Percentiles rank a stretch among this genome's conserved stretches.
phyloP scores from a whole-genome alignment of 176 grass and related monocot species.

The Echinochloa phyllopogon region DNA sequence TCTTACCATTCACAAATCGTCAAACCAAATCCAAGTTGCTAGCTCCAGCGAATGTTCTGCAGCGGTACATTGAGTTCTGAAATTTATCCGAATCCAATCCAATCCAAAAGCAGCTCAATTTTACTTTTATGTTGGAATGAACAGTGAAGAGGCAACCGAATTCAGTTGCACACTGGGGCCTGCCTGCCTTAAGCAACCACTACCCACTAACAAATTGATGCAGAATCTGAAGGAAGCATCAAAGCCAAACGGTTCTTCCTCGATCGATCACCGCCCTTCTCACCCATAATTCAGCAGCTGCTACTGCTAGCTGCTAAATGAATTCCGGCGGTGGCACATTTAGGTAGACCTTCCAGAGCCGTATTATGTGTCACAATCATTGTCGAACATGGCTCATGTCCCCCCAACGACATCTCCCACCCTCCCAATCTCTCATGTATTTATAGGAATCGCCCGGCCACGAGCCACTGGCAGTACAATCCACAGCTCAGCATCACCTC shows the following conservation, averaged over 20 bases:
- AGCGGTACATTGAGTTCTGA: not conserved
- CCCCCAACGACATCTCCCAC: conserved; percentile 35
- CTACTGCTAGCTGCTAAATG: conserved; percentile 11
- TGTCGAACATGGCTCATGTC: conserved; percentile 65
- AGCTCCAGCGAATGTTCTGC: not conserved
- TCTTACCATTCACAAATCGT: not conserved
- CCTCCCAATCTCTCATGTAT: conserved; percentile 19
- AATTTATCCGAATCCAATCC: not conserved
- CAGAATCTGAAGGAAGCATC: not conserved
- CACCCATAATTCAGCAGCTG: conserved; percentile 16
- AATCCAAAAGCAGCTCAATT: not conserved
- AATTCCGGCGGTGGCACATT: conserved; percentile 24
- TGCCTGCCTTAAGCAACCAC: not conserved
- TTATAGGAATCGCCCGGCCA: not conserved
- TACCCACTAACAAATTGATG: not conserved
- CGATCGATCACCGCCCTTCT: not conserved
- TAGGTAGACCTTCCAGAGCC: conserved; percentile 65
- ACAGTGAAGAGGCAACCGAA: not conserved
- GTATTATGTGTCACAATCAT: conserved; percentile 60
- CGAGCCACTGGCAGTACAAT: not conserved
- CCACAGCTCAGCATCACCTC: conserved; percentile 39
- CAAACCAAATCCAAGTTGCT: not conserved
- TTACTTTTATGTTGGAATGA: not conserved
- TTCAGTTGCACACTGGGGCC: conserved; percentile 2
- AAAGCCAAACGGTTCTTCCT: not conserved